A percentile compares a stretch with the other conserved stretches of the same genome.
Conservation (phyloP, 2,329 filamentous ascomycete genomes). For the Calycina marina region DNA sequence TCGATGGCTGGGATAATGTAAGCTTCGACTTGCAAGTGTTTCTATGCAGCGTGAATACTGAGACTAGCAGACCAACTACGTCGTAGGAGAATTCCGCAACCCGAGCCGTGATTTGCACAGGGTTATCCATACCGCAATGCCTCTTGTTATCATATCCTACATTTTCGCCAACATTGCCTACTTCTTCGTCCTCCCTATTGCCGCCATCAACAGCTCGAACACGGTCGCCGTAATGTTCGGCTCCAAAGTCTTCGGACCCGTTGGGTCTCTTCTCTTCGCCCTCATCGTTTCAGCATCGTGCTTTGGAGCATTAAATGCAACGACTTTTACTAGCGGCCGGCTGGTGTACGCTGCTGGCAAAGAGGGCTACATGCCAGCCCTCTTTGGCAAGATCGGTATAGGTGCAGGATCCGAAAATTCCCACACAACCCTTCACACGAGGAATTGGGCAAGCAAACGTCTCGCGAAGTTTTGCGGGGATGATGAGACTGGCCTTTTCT, state of each 20-base stretch:
- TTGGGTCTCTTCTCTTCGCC: slow-evolving; percentile 71
- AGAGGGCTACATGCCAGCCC: slow-evolving; percentile 75
- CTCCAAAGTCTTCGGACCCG: slow-evolving; percentile 70
- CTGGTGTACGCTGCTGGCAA: slow-evolving; percentile 90
- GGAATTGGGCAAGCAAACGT: slow-evolving; percentile 42
- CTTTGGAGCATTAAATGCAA: slow-evolving; percentile 88
- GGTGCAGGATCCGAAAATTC: slow-evolving; percentile 27
- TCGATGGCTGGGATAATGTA: slow-evolving; percentile 98
- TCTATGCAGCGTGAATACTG: slow-evolving; percentile 14
- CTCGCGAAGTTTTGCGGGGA: slow-evolving; percentile 57
- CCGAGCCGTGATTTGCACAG: slow-evolving; percentile 78
- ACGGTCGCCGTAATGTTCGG: slow-evolving; percentile 96
- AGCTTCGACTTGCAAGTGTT: slow-evolving; percentile 24
- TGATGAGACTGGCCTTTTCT: slow-evolving; percentile 67
- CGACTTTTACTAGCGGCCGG: slow-evolving; percentile 82
- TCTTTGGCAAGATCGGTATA: slow-evolving; percentile 75
- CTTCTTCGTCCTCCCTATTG: slow-evolving; percentile 78
- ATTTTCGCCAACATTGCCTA: slow-evolving; percentile 85
- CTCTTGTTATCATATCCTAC: slow-evolving; percentile 81
- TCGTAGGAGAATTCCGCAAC: slow-evolving; percentile 92
- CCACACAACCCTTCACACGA: slow-evolving; percentile 31
- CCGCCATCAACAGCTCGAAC: slow-evolving; percentile 72
- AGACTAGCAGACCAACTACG: slow-evolving; percentile 70
- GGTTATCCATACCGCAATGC: slow-evolving; percentile 93
- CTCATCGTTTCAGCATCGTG: slow-evolving; percentile 83